phyloP scores from a whole-genome alignment of 2,329 filamentous ascomycete species.

The Plectosphaerella cucumerina region DNA sequence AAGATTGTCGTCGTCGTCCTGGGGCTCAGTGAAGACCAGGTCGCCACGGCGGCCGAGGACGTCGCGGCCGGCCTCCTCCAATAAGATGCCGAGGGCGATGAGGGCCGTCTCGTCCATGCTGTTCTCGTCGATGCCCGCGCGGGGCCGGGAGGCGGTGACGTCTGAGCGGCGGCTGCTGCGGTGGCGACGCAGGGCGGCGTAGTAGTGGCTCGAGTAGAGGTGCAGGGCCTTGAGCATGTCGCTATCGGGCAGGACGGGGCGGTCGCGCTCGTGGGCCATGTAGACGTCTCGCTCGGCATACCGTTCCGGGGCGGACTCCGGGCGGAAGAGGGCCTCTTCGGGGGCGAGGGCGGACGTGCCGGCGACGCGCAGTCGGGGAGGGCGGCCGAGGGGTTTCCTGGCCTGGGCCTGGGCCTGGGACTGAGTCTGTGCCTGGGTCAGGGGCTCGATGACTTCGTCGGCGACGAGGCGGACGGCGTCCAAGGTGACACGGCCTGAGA shows the following conservation, averaged over 20 bases:
- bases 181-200: slow-evolving; percentile 36
- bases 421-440: neutral
- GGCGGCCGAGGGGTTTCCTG: too few relatives aligned
- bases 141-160: slow-evolving; percentile 13
- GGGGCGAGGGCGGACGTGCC: slow-evolving; percentile 48
- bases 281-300: slow-evolving; percentile 71
- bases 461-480: neutral
- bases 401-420: too few relatives aligned
- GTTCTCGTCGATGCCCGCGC: slow-evolving; percentile 38
- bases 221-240: slow-evolving; percentile 68
- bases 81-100: slow-evolving; percentile 67
- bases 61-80: slow-evolving; percentile 65
- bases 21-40: slow-evolving; percentile 65
- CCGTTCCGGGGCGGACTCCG: slow-evolving; percentile 58
- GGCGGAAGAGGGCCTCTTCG: slow-evolving; percentile 68
- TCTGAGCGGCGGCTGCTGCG: slow-evolving; percentile 5
- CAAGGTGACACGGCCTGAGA: slow-evolving; percentile 8
- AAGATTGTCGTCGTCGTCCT: slow-evolving; percentile 20
- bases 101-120: slow-evolving; percentile 78
- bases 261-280: slow-evolving; percentile 55
- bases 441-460: too few relatives aligned
- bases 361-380: slow-evolving; percentile 14
- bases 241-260: slow-evolving; percentile 58
- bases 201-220: slow-evolving; percentile 63
- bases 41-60: slow-evolving; percentile 62